Evolutionary conservation across 1,139 yeast species (phyloP), one percentile per base, ranked within the genome.

Genomic region (Kurtzmaniella quercitrusa): DNA sequence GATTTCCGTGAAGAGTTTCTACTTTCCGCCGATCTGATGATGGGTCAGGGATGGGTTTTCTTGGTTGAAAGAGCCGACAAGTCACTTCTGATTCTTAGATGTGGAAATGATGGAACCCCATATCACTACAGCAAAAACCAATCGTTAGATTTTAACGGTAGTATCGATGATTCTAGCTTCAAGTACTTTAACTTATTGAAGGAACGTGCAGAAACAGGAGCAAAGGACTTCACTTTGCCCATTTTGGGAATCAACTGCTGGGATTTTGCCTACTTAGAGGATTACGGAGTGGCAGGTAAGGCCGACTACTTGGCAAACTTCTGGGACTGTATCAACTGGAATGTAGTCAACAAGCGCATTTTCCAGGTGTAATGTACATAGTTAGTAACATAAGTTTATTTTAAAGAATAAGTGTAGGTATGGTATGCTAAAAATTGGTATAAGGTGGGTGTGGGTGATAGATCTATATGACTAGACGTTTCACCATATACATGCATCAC

Each of bases 101-200:
- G 89, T 52, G 80, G 86, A 63, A 84, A 88, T 58, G 93, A 94
- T 50, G 98, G 98, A 40, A 80, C 97, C 1, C 98, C 98, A 20
- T 88, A 87, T 60, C 80, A 80, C 54, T 81, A 78, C 59, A 83
- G 85, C 35, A 82, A 91, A 53, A 78, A 83, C 56, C 95, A 88
- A 65, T 62, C 77, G 3, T 64, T 82, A 40, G 97, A 91, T 60
- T 70, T 93, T 55, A 88, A 86, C 61, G 82, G 85, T 12, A 81
- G 87, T 11, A 73, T 85, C 30, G 78, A 74, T 45, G 77, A 77
- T 47, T 66, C 66, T 3, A 81, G 78, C 48, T 80, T 64, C 51
- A 71, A 73, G 37, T 63, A 64, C 42, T 66, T 82, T 52, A 65
- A 69, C 37, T 63, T 68, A 41, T 63, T 81, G 45, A 73, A 74